Base-by-base conservation (phyloP, 768 basidiomycete species). In the Suillus lakei region DNA sequence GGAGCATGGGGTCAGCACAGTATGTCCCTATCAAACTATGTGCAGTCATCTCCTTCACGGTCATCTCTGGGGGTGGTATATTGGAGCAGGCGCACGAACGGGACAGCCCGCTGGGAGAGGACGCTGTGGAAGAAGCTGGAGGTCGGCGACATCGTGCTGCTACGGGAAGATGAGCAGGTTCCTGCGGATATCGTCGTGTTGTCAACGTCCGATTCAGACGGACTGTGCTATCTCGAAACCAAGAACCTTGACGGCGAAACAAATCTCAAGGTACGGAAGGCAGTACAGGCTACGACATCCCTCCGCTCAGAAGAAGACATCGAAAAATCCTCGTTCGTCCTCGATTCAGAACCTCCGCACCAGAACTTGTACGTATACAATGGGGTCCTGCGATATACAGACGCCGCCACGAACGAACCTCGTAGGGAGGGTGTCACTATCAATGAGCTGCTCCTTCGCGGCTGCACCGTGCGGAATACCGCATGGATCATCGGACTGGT, bases 111-210 rank as follows among this genome's bases (percentile, higher is more conserved):
- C 32, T 99, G 97, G 97, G 96, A 98, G 73, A 83, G 97, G 63
- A 99, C 97, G 16, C 80, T 99, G 2, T 99, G 97, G 97, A 98
- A 99, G 84, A 98, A 99, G 82, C 84, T 99, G 51, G 96, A 98
- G 74, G 96, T 98, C 13, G 97, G 97, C n/a, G 97, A 99, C 73
- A 79, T 98, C 26, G 93, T 99, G 36, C 80, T 98, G 9, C 82
- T 99, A 39, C 82, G 91, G 65, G 95, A 98, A 69, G 92, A 98
- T 77, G 97, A 98, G 59, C 97, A 98, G 78, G 91, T 99, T 15
- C 97, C 97, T 0, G 97, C 97, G 9, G 97, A 99, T 73, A 91
- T 99, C 68, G 85, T 96, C 66, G 93, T 99, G 1, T 85, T 98
- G 7, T 89, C 95, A 10, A 96, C 96, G 0, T 96, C 94, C 9